Evolutionary conservation across 2,329 filamentous ascomycete species (phyloP), one percentile per base, ranked within the genome.

Genomic region (Geosmithia putterillii): DNA sequence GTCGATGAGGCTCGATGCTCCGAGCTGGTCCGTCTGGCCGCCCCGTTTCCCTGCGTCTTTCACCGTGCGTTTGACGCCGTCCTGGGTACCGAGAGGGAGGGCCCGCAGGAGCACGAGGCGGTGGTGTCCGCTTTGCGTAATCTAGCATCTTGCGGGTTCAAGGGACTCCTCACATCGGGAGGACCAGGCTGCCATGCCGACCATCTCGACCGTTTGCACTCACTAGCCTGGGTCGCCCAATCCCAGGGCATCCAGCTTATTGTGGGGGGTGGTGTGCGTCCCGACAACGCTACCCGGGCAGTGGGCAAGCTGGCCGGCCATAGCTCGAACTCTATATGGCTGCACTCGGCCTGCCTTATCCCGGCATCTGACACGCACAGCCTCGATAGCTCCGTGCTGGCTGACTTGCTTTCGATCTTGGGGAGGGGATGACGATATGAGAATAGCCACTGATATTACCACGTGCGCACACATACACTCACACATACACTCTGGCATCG

Each of bases 1-100:
- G 46, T 76, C n/a, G 66, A 77, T 48, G 48, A 51, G 7, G 48
- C 54, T n/a, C 51, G 59, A 38, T 72, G 67, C 51, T 42, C 28
- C 2, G 48, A 50, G 42, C 64, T 79, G 4, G 57, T 74, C 1
- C 36, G 50, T 2, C 54, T 60, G 14, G 67, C 72, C 0, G 51
- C 47, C 7, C 70, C 67, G 2, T 63, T 64, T 25, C 55, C 54
- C 15, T 69, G 67, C 48, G 64, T 74, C n/a, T 71, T 78, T 47
- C 73, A 76, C 54, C 67, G 74, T 15, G 74, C 74, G 2, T 74
- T 75, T 45, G 74, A 79, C 51, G 58, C 63, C 17, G 57, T 75
- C 10, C 10, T 32, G 28, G 28, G 3, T 12, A 50, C 71, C 3
- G 55, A 47, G 5, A 42, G 46, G 9, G 40, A 49, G 28, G 45